Evolutionary conservation across 176 grass and related monocot species (phyloP), one percentile per base, ranked within the genome.

Genomic region (Triticum turgidum): DNA sequence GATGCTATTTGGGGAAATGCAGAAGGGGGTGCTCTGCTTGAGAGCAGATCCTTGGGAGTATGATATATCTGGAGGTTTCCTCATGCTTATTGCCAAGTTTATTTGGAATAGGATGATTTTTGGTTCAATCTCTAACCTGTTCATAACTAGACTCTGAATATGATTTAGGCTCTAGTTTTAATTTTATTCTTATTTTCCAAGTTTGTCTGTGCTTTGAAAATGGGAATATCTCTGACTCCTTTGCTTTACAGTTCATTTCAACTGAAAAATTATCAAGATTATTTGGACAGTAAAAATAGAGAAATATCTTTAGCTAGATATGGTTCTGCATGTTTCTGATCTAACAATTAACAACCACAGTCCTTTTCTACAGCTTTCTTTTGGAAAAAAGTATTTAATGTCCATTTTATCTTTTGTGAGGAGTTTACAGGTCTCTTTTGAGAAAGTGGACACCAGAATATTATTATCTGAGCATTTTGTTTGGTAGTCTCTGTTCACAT

Each of bases 1-100:
- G 37, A 72, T 76, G 67, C 61, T 65, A 78, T 64, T 70, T 63
- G 38, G 69, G 68, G 24, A 37, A 91, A 47, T 80, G 77, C 37
- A 62, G 45, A 45, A 32, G 69, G 2, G 29, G 30, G 0, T 37
- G 4, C 44, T 69, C n/a, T 38, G 5, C 0, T 14, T 59, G 33
- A 58, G 13, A 67, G n/a, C 15, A 76, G 3, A 70, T 24, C 15
- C 5, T 12, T 22, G 44, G 44, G 12, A 80, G 14, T 6, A 52
- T 76, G 5, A 82, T 76, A 35, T 11, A 24, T 63, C 38, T 42
- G 2, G 12, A 66, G n/a, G 4, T 3, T 84, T 14, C 4, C 6
- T 78, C 33, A 1, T 79, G 71, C 14, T n/a, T 59, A 27, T 66
- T 66, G 13, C 41, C 44, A 33, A 15, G 12, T 9, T 81, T 68